Evolutionary conservation across 345 rosid genomes (phyloP), one percentile per base, ranked within the genome.

Genomic region (Hibiscus mutabilis): DNA sequence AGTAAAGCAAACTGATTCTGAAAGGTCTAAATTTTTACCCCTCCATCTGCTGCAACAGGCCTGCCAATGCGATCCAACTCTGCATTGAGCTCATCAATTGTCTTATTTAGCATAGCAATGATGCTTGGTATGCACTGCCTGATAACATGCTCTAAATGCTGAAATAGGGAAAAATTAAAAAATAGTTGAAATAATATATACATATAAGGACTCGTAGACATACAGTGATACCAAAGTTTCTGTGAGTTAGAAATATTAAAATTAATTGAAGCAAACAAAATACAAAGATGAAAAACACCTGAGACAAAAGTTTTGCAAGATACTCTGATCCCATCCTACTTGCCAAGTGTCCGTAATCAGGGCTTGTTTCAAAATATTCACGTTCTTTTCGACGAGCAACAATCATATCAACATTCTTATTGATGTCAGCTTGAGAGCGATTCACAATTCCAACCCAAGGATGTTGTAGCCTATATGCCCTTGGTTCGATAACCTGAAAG

Each of bases 401-500:
- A 78, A 84, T 84, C 96, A 95, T 95, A 81, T 95, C 99, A 58
- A 90, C 94, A 56, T 93, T 95, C 83, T 88, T 95, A 74, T 95
- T 95, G 83, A 95, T 95, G 69, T 95, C 99, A 73, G 99, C 97
- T 86, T 95, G 99, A 29, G 99, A 95, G 70, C 99, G 97, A 83
- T 95, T 95, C 77, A 95, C 99, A 73, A 92, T 90, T 76, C 99
- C 99, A 52, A 92, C 99, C 99, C 99, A 95, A 62, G 97, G 99
- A 89, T 92, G 98, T 73, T 92, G 99, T 78, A 95, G 84, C 74
- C 94, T 91, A 73, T 95, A 95, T 3, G 97, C 73, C 82, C 96
- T 84, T 74, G 98, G 98, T 83, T 95, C 99, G 52, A 95, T 87
- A 85, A 95, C 97, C 98, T 92, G 75, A 69, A 73, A 66, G 75